Percentiles rank a stretch among this genome's conserved stretches.
Conservation (phyloP, 495 filamentous ascomycete species). For the Podospora pseudoanserina region DNA sequence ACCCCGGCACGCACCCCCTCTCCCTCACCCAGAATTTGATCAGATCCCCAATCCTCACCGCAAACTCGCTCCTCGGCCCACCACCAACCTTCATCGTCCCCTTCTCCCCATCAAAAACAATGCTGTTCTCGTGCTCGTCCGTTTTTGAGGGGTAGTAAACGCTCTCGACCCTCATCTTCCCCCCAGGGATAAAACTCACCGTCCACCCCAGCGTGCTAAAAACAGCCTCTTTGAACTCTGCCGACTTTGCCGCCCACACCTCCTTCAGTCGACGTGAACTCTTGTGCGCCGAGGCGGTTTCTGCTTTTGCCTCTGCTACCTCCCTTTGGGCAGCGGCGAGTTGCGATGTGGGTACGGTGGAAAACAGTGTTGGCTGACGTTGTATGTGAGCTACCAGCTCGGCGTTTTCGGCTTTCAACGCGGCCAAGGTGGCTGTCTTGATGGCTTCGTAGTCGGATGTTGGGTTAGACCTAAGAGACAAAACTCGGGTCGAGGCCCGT, state of each 20-base stretch:
- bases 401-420: constrained; percentile 77
- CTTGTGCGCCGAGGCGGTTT: constrained; percentile 81
- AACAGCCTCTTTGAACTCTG: constrained; percentile 91
- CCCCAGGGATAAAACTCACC: constrained; percentile 87
- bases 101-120: constrained; percentile 94
- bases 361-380: constrained; percentile 38
- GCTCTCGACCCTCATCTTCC: constrained; percentile 79
- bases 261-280: constrained; percentile 78
- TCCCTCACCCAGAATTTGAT: constrained; percentile 94
- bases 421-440: constrained; percentile 70
- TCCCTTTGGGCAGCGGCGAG: constrained; percentile 70
- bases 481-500: constrained; percentile 74
- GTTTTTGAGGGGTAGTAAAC: constrained; percentile 67
- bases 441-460: constrained; percentile 77
- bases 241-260: constrained; percentile 81
- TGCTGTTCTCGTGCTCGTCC: constrained; percentile 78
- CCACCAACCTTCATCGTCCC: constrained; percentile 97
- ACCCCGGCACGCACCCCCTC: constrained; percentile 84
- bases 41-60: constrained; percentile 71
- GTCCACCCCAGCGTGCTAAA: constrained; percentile 87
- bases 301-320: constrained; percentile 64
- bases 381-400: constrained; percentile 77
- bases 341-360: constrained; percentile 68
- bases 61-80: constrained; percentile 81
- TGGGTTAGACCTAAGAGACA: constrained; percentile 85